Evolutionary conservation across 805 yeast genomes (phyloP), one percentile per base, ranked within the genome.

Genomic region (Blastobotrys muscicola): DNA sequence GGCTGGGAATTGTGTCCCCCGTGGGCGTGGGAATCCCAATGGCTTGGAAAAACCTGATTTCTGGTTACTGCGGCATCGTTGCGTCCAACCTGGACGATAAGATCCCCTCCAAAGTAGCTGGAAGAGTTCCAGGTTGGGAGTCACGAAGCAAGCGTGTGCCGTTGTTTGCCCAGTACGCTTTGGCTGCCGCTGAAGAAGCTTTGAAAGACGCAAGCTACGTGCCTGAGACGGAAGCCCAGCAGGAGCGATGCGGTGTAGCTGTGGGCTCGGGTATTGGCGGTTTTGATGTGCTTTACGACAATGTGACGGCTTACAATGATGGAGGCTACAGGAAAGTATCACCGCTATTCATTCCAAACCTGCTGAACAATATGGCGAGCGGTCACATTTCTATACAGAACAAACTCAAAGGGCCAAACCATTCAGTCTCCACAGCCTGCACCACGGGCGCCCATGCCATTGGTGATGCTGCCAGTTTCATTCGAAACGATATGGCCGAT

Each of bases 231-330:
- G 64, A 61, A 1, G 56, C 59, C 2, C 49, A 50, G 4, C 46
- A 39, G 20, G 48, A 47, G 10, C 41, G 51, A 39, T 49, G 72
- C 55, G 56, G 97, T 2, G 87, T 85, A 1, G 80, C 86, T n/a
- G 75, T 90, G 7, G 98, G 97, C 0, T 80, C 95, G 1, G 95
- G 97, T 0, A 84, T 92, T 40, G 97, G 97, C 0, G 84, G 94
- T 2, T 71, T 90, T 39, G 80, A 76, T 12, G 94, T 85, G 46
- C 62, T 76, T 0, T 78, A 77, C 54, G 81, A 75, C 3, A 85
- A 81, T 52, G 62, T 85, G 1, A 69, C 76, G 10, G 67, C 69
- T 1, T 75, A 76, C 47, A 54, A 60, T 13, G 50, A 56, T 3
- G 63, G 67, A 12, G 82, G 83, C 0, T 82, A 81, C 58, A 74